Base-by-base conservation (phyloP, 768 basidiomycete genomes). In the Calocera viscosa region DNA sequence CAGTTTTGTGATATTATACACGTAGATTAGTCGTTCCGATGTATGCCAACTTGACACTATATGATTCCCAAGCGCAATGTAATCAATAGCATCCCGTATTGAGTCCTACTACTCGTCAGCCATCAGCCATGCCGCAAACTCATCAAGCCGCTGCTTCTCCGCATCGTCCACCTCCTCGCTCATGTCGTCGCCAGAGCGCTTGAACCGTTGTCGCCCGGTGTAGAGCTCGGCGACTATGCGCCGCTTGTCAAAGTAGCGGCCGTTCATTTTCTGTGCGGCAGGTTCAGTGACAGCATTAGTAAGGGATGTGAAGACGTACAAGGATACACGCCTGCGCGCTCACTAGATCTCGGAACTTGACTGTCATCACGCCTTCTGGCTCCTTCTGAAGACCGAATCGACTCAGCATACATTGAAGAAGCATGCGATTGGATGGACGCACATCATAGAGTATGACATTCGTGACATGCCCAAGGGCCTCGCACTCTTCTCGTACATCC, bases 381-480 rank as follows among this genome's bases (percentile, higher is more conserved):
- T 99, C 96, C 81, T 88, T 85, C 94, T 99, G 77, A 43, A 68
- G 24, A 43, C 22, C 41, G 63, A 10, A 34, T 47, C 3, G 5
- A 24, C 40, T 66, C 16, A 65, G 12, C 12, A 64, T 67, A 30
- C 49, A 19, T 35, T 19, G 43, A 22, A 34, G 32, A 49, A 33
- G 35, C 39, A 66, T 65, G 35, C 63, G 34, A 19, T 49, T 1
- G 11, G 39, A 65, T 28, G 41, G 12, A 81, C 90, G 76, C 75
- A 95, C 95, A 78, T 99, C 95, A 73, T 95, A 98, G 41, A 99
- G 76, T 33, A 92, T 86, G 0, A 97, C 90, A 71, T 93, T 97
- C 0, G 96, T 98, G 2, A 99, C 96, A 72, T 94, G 91, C 32
- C 96, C 96, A 14, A 98, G 76, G 0, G 83, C 82, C 64, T 89